Evolutionary conservation across 2,329 filamentous ascomycete species (phyloP), one percentile per base, ranked within the genome.

Genomic region (Gaeumannomyces sp.): DNA sequence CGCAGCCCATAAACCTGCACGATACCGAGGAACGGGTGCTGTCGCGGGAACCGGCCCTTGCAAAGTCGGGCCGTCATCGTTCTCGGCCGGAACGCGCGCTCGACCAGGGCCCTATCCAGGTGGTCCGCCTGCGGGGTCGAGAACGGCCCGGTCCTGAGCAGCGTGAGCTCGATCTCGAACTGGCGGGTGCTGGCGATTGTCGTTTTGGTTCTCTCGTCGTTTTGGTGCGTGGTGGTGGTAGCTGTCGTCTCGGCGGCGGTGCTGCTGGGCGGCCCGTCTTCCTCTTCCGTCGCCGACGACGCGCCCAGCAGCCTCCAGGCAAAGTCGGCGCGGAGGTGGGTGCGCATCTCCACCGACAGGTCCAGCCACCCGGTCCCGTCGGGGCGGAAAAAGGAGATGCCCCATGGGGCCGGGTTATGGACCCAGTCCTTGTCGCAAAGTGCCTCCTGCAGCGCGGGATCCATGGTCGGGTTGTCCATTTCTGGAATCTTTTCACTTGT

Each of bases 21-120:
- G 59, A 33, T 60, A 19, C 59, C 59, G 59, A 60, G 59, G 59
- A 31, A 60, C n/a, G 59, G 59, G 29, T 60, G 59, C 29, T 60
- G 59, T 28, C 28, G 59, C 29, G 59, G 59, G 59, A 35, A 60
- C 29, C 59, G 29, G 59, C 59, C 59, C 59, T 60, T 28, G 16
- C 27, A 60, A 11, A 60, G 29, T 28, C 59, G 59, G 28, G 33
- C 59, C 22, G 59, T n/a, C 59, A 60, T 6, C 25, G 25, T 25
- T 14, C 19, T 25, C 16, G 50, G 16, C 50, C 25, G 50, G 50
- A 19, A 59, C 57, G 57, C 57, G 57, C 57, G 57, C 57, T 59
- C 57, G 13, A 27, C 25, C 57, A 59, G 57, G 27, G 22, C 57
- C 22, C 29, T 25, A 25, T 16, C 14, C 57, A 11, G 33, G 33